phyloP scores from a whole-genome alignment of 257 asterid species.

The Gentiana dahurica region DNA sequence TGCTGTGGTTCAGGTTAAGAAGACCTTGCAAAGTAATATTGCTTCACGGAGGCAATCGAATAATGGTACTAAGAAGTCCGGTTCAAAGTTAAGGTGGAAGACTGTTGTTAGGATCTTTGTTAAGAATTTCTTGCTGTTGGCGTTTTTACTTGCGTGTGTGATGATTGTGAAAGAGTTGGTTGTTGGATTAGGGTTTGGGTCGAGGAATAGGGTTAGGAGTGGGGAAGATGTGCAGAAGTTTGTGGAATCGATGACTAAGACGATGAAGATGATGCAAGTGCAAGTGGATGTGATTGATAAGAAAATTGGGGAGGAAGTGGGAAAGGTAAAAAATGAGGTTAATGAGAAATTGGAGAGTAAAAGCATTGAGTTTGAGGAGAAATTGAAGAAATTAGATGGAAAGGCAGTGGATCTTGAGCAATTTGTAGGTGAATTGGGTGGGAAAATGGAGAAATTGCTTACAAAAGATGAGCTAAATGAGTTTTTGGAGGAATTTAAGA shows the following conservation, averaged over 20 bases:
- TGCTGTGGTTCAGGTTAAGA: constrained; percentile 20
- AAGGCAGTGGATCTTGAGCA: constrained; percentile 52
- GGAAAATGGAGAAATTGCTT: constrained; percentile 33
- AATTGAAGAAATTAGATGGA: constrained; percentile 50
- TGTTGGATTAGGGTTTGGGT: constrained; percentile 17
- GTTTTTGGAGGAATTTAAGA: constrained; percentile 55
- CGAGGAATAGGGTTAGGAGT: neutral
- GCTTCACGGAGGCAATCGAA: constrained; percentile 21
- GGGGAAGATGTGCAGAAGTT: constrained; percentile 24
- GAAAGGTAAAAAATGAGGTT: constrained; percentile 40
- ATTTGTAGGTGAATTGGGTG: constrained; percentile 39
- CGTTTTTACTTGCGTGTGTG: constrained; percentile 38
- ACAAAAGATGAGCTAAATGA: constrained; percentile 51
- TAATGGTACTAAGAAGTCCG: constrained; percentile 22
- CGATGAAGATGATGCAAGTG: constrained; percentile 65
- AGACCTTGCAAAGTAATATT: constrained; percentile 19
- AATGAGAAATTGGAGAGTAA: constrained; percentile 35
- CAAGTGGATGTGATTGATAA: constrained; percentile 64
- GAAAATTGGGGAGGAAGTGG: constrained; percentile 38
- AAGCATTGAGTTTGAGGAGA: constrained; percentile 32
- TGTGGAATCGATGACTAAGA: constrained; percentile 27
- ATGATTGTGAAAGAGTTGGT: constrained; percentile 40
- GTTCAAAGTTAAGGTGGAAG: constrained; percentile 61
- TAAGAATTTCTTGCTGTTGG: constrained; percentile 42
- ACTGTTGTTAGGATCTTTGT: constrained; percentile 45